Conservation (phyloP, 2,329 filamentous ascomycete species). For the Laburnicola sp. region DNA sequence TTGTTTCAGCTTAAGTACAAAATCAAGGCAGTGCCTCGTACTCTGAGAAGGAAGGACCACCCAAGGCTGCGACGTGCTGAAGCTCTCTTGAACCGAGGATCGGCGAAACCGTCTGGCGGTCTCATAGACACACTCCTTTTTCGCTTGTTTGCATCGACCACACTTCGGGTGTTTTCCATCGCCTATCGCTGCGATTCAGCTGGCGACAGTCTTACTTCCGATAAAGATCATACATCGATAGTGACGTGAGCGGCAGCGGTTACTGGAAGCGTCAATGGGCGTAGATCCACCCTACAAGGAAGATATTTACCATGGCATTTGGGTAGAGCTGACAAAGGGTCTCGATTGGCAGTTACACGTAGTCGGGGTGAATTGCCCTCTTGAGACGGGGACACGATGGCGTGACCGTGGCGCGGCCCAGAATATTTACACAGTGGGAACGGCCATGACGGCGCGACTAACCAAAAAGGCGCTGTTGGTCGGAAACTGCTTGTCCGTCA, state of each 20-base stretch:
- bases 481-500: conserved; percentile 8
- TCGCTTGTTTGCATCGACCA: conserved; percentile 36
- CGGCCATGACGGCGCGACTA: background rate
- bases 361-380: conserved; percentile 29
- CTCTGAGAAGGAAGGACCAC: conserved; percentile 41
- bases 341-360: conserved; percentile 10
- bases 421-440: background rate
- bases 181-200: conserved; percentile 30
- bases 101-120: conserved; percentile 41
- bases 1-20: conserved; percentile 14
- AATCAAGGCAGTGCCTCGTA: conserved; percentile 9
- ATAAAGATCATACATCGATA: conserved; percentile 36
- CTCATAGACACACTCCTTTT: conserved; percentile 41
- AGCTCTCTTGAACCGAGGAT: conserved; percentile 39
- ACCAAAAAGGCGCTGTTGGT: background rate
- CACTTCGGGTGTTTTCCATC: conserved; percentile 42
- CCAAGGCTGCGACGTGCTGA: conserved; percentile 40
- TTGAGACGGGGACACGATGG: conserved; percentile 12
- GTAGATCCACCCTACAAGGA: background rate
- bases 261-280: conserved; percentile 31
- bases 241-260: conserved; percentile 44
- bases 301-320: conserved; percentile 42
- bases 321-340: conserved; percentile 9
- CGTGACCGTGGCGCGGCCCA: conserved; percentile 4
- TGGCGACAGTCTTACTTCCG: background rate